Evolutionary conservation across 768 basidiomycete species (phyloP), one percentile per base, ranked within the genome.

Genomic region (Nidularia sp.): DNA sequence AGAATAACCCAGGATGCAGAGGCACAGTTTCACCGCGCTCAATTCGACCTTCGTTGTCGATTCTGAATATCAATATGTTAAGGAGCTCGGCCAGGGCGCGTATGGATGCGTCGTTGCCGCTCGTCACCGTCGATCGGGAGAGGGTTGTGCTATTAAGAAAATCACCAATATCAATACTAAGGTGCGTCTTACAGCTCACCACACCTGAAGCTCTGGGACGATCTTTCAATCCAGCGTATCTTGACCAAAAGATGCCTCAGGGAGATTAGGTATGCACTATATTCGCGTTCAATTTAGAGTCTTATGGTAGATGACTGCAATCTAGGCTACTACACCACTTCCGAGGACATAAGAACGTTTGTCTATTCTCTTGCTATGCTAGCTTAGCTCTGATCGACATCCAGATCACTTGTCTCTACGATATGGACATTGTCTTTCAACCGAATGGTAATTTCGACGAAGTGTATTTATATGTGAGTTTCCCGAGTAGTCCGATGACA

Each of bases 341-440:
- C 74, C 84, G 97, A 60, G 94, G 96, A 4, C 97, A 99, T 76
- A 99, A 99, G 76, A 99, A 99, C 65, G 95, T 98, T 45, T 51
- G 82, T 70, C 34, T 48, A 29, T 48, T 52, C 22, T 44, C 12
- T 39, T 36, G 43, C 29, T 44, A 35, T 6, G 10, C 25, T 31
- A 25, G 41, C 33, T 53, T 60, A 32, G 56, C 58, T 47, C 60
- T 61, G 51, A 70, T 56, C 57, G 45, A 48, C 34, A 48, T 46
- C 29, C 65, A 95, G 93, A 96, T 96, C 63, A 95, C 93, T 52
- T 95, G 94, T 62, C 71, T 99, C 44, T 99, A 98, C 63, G 97
- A 98, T 65, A 94, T 98, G 92, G 93, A 97, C 65, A 93, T 98
- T 49, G 93, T 99, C 44, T 90, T 95, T 67, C 90, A 93, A 58